phyloP scores from a whole-genome alignment of 1,139 yeast species.

The Diutina catenulata region DNA sequence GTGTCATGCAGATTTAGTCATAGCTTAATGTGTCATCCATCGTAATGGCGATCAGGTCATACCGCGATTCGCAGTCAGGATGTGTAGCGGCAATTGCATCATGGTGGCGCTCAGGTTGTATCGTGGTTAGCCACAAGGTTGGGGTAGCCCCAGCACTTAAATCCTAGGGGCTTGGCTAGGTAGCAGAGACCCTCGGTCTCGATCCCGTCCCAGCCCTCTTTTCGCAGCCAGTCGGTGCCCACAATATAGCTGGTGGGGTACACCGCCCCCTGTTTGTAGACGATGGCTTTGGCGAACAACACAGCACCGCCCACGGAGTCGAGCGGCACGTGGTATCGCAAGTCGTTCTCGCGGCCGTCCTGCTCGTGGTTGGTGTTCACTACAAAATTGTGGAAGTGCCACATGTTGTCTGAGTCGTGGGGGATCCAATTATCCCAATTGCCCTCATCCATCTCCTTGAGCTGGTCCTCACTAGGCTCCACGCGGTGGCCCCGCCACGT shows the following conservation, averaged over 20 bases:
- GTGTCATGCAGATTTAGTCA: no score
- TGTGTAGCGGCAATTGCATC: no score
- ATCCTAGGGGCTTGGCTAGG: slow-evolving; percentile 31
- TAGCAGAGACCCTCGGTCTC: slow-evolving; percentile 44
- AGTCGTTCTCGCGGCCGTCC: slow-evolving; percentile 6
- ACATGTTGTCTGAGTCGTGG: slow-evolving; percentile 5
- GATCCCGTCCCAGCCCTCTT: slow-evolving; percentile 41
- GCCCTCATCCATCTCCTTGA: slow-evolving; percentile 18
- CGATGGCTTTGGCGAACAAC: slow-evolving; percentile 26
- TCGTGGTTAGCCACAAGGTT: slow-evolving; percentile 20
- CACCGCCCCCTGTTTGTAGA: slow-evolving; percentile 33
- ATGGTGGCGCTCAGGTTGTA: no score
- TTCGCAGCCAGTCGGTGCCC: slow-evolving; percentile 38
- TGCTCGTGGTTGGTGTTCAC: neutral
- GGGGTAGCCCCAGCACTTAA: slow-evolving; percentile 33
- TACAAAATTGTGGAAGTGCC: slow-evolving; percentile 6
- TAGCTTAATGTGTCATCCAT: no score
- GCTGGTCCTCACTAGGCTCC: slow-evolving; percentile 23
- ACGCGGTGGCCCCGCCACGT: slow-evolving; percentile 35
- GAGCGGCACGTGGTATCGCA: slow-evolving; percentile 17
- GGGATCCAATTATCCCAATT: slow-evolving; percentile 27
- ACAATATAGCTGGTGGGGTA: slow-evolving; percentile 35
- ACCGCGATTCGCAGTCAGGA: no score
- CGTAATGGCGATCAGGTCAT: no score
- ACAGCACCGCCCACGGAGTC: slow-evolving; percentile 43